phyloP scores from a whole-genome alignment of 106 monocot genomes.

The Dioscorea zingiberensis region DNA sequence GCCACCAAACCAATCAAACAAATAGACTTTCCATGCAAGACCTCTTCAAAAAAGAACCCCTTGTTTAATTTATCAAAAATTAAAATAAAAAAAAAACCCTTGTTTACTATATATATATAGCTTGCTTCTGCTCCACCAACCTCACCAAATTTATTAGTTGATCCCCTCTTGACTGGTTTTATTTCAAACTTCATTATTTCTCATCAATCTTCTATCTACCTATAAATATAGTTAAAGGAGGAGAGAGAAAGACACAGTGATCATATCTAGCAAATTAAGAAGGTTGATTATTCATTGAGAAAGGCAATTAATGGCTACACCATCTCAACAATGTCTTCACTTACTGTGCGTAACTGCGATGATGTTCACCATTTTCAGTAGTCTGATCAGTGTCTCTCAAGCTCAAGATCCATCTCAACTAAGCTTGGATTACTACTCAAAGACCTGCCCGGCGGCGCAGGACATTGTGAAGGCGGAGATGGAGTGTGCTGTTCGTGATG shows the following conservation, averaged over 20 bases:
- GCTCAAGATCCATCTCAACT: conserved; percentile 58
- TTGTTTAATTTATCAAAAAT: too few species aligned
- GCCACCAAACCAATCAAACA: not conserved
- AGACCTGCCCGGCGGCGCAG: conserved; percentile 44
- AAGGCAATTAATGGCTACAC: not conserved
- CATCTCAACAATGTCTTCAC: not conserved
- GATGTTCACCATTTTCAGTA: not conserved
- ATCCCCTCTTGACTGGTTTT: conserved; percentile 20
- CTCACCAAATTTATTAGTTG: conserved; percentile 12
- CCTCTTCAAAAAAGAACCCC: too few species aligned
- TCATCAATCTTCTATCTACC: too few species aligned
- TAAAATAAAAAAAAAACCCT: too few species aligned
- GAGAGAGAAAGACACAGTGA: not conserved
- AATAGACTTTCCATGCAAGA: not conserved
- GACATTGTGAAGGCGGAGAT: conserved; percentile 61
- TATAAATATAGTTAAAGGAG: too few species aligned
- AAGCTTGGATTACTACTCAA: conserved; percentile 53
- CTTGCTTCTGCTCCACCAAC: conserved; percentile 1
- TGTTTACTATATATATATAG: too few species aligned
- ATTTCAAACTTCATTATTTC: too few species aligned
- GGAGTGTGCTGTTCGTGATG: conserved; percentile 48
- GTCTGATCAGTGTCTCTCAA: too few species aligned
- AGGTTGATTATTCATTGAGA: too few species aligned
- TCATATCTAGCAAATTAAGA: too few species aligned
- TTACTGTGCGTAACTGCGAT: not conserved